Evolutionary conservation across 768 basidiomycete genomes (phyloP), one percentile per base, ranked within the genome.

Genomic region (Galerina sulciceps): DNA sequence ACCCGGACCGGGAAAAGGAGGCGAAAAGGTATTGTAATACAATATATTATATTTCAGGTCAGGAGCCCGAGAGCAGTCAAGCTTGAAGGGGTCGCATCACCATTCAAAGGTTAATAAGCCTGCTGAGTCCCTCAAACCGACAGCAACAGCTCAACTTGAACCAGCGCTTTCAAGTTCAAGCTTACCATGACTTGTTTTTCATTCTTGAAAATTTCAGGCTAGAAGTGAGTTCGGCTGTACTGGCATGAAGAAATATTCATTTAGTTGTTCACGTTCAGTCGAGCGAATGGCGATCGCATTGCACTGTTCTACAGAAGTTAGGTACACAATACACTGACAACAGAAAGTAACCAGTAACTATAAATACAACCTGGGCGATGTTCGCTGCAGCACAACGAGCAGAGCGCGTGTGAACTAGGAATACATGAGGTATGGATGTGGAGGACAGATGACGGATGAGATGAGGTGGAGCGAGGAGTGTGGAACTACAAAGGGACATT

Each of bases 371-470:
- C 36, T 44, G 41, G 46, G 47, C 31, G 49, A 51, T 38, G 49
- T 51, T 40, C 37, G 22, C 49, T 40, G 36, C 47, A 34, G 15
- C 34, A 35, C 37, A 26, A 43, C 49, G 40, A 31, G 26, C 20
- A 49, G 9, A 36, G n/a, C 17, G 34, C 15, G 43, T 18, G 49
- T 64, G 59, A 64, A 53, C 45, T 71, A 69, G 66, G 64, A 65
- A 61, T 71, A 71, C 69, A 71, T 38, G 47, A 34, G 48, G 42
- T 14, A 49, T 41, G 54, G 42, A 48, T 54, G 57, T 18, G 40
- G 49, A 45, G 48, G 41, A 43, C 55, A 51, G n/a, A 50, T 34
- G 36, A 36, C 45, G 46, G 44, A 17, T 55, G 54, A 40, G 42
- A 35, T 40, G 38, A 40, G 34, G 47, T 53, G 42, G 49, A 18